Evolutionary conservation across 1,139 yeast genomes (phyloP), one percentile per base, ranked within the genome.

Genomic region (Suhomyces bokatorum): DNA sequence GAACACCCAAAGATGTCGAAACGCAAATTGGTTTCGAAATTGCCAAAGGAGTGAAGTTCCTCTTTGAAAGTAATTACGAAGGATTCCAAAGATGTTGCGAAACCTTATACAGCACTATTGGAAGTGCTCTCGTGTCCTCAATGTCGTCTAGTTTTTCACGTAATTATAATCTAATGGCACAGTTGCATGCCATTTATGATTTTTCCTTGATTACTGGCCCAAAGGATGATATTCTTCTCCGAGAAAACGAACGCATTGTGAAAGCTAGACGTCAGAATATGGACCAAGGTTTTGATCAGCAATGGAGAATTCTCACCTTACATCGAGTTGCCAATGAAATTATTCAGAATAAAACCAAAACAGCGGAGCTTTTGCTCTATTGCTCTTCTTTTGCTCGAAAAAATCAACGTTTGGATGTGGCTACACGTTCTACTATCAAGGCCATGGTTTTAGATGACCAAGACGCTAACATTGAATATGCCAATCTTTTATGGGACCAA

Each of bases 401-500:
- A 49, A 81, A 83, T 48, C 79, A 81, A 16, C 76, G 93, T 47
- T 69, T 85, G 16, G 95, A 88, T 52, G 73, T 88, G 34, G 86
- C 98, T 0, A 81, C 93, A 1, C 78, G 83, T 35, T 77, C 85
- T 4, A 80, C 89, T 26, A 81, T 91, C 63, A 78, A 80, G 45
- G 93, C 96, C 0, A 72, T 83, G 63, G 72, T 75, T 4, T 59
- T 76, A 13, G 59, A 67, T 33, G 70, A 75, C 32, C 71, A 72
- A 28, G 70, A 74, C 20, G 89, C 95, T 1, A 84, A 82, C 48
- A 71, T 86, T 33, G 97, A 90, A 60, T 87, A 87, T 62, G 88
- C 98, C 0, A 83, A 87, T 47, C 73, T 95, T 8, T 64, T 90
- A 40, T 93, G 99, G 98, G 85, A 83, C 1, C 90, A 88, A 59